Base-by-base conservation (phyloP, 2,329 filamentous ascomycete genomes). In the Calonectria multiphialidica region DNA sequence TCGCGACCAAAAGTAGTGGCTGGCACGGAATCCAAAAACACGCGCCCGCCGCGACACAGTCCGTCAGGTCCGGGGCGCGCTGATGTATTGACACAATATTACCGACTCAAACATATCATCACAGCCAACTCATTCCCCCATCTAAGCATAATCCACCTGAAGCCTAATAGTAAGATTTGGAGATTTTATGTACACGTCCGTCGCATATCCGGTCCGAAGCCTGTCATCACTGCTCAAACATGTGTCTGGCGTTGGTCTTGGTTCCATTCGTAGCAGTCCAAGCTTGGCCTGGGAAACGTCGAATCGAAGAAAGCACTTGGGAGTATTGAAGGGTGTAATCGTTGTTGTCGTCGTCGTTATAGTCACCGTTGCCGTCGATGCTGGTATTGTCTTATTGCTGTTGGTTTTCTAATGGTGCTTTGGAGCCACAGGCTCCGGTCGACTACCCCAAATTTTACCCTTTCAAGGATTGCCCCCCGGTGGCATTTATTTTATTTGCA, bases 141-240 rank as follows among this genome's bases (percentile, higher is more conserved):
- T 78, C 77, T 79, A 76, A 33, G 44, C 55, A 13, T 40, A 66
- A 55, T 53, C 30, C 5, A 63, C 75, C 72, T 66, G 55, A 35
- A 64, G 49, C 68, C 68, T 55, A 68, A 42, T 68, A 30, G 63
- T 70, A 68, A 57, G 73, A 73, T 78, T 76, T 76, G 74, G 72
- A 78, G 71, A 73, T 76, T 71, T 72, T 76, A 68, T 70, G 67
- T 77, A 73, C 77, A 78, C 69, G 74, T 76, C 66, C 72, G 71
- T 76, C 68, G 72, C 68, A 44, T 66, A 62, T 59, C 68, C 23
- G 37, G 49, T 61, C 47, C 35, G 55, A 55, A 68, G 65, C 67
- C 30, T 25, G 35, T 66, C 57, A 40, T 47, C 62, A 70, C 55
- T 73, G 47, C 18, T 55, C 42, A 25, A 49, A 55, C 40, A 44